Evolutionary conservation across 2,329 filamentous ascomycete species (phyloP), one percentile per base, ranked within the genome.

Genomic region (Zymoseptoria ardabiliae): DNA sequence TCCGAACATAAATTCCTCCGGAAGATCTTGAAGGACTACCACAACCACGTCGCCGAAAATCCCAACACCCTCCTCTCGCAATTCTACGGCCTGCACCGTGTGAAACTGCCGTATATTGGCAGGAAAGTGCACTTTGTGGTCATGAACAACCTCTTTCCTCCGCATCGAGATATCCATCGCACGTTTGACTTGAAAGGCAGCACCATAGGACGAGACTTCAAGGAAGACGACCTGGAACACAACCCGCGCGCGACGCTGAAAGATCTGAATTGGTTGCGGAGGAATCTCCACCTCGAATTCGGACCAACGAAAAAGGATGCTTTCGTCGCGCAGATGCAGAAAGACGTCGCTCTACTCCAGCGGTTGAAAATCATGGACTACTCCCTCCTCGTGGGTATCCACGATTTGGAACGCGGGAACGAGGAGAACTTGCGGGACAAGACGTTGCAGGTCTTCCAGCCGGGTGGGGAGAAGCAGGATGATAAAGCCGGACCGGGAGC

Each of bases 61-160:
- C 94, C 94, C 6, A 96, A 99, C 76, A 99, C 95, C 0, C 82
- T 99, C 23, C 86, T 99, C 54, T 97, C 93, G 20, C 94, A 99
- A 71, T 99, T 99, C 72, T 99, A 97, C 72, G 94, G 94, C 54
- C 81, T 99, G 19, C 94, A 99, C 76, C 87, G 94, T 61, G 94
- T 99, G 69, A 99, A 99, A 82, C 95, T 97, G 80, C 91, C 93
- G 0, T 97, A 96, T 72, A 45, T 45, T 45, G 94, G 94, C 63
- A 88, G 93, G 72, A 99, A 99, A 78, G 97, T 97, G 58, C 94
- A 99, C 75, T 99, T 99, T 69, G 94, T 99, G 61, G 92, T 99
- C 72, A 99, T 99, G 94, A 99, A 99, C 80, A 99, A 99, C 74
- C 83, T 99, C 17, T 99, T 99, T 71, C 94, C 94, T 11, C 93